Base-by-base conservation (phyloP, 768 basidiomycete species). In the Mycena crocata region DNA sequence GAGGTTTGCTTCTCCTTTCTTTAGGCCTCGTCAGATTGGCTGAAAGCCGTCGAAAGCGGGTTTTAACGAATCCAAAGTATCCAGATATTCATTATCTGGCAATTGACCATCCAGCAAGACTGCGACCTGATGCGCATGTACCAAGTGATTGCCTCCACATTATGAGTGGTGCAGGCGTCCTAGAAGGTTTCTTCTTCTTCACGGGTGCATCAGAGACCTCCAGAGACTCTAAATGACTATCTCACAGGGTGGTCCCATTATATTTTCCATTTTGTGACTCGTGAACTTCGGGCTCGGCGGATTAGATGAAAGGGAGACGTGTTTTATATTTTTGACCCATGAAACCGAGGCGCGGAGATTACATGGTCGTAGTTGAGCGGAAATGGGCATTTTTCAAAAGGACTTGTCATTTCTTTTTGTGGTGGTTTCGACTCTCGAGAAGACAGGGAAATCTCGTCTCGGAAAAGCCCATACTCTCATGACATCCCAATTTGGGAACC, bases 91-190 rank as follows among this genome's bases (percentile, higher is more conserved):
- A 86, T 68, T 91, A 84, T 72, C 78, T 91, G 1, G 78, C 82
- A 8, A 90, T 91, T 31, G 89, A 91, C 62, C 81, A 83, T 57
- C 90, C 90, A 1, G 89, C 80, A 32, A 81, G 86, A 45, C 77
- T 91, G 17, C 82, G 90, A 4, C 90, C 90, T 32, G 90, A 91
- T 72, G 86, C 89, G 31, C 85, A 86, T 55, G 73, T 78, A 5
- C 74, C 80, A 15, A 75, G 80, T 3, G 84, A 85, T 64, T 85
- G 85, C 66, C 75, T 85, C 26, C 84, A 86, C 57, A 81, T 85
- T 14, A 83, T 85, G 78, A 72, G 80, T 8, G 85, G 85, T 31
- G 80, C 84, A 1, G 85, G 83, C 13, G 83, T 85, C 34, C 76
- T 85, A 23, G 84, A 86, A 73, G 83, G 83, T 5, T n/a, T n/a